Percentiles rank a stretch among this genome's conserved stretches.
These are phyloP conservation scores for Rutidosis leptorrhynchoides DNA, from an alignment of 129 eudicot species.

Conservation along the genomic window DNA sequence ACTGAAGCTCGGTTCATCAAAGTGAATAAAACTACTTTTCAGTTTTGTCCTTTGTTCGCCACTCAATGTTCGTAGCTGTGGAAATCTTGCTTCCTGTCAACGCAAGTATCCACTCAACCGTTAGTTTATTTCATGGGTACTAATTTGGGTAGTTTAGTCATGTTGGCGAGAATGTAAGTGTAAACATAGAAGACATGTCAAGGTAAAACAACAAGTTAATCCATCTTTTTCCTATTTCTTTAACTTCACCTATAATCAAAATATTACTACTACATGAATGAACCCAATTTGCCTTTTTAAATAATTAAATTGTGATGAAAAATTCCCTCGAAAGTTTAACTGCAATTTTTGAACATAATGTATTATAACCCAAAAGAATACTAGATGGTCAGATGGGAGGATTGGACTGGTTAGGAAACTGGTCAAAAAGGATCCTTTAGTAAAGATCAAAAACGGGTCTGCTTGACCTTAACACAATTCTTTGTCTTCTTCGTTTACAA, in stretches of 20 bases:
- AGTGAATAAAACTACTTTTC: constrained; percentile 84
- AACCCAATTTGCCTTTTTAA: neutral
- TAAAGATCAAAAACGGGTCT: neutral
- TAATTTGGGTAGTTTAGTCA: neutral
- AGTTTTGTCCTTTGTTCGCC: constrained; percentile 73
- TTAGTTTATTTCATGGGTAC: neutral
- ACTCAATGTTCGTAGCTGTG: constrained; percentile 80
- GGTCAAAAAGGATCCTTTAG: too few relatives aligned
- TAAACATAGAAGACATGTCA: neutral
- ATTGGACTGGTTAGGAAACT: neutral
- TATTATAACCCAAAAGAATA: constrained; percentile 1
- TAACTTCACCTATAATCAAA: too few relatives aligned
- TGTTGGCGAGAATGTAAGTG: neutral
- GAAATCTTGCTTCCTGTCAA: constrained; percentile 97
- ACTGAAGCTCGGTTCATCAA: constrained; percentile 92
- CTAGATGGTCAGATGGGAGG: neutral
- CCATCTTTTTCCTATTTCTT: neutral
- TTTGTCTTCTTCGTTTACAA: neutral
- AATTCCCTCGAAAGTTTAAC: neutral
- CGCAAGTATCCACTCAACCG: neutral
- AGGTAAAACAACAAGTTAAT: neutral
- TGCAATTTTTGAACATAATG: neutral
- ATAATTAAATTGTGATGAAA: neutral
- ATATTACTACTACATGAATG: too few relatives aligned
- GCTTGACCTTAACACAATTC: neutral